Base-by-base conservation (phyloP, 2,329 filamentous ascomycete genomes). In the Colletotrichum orchidophilum region DNA sequence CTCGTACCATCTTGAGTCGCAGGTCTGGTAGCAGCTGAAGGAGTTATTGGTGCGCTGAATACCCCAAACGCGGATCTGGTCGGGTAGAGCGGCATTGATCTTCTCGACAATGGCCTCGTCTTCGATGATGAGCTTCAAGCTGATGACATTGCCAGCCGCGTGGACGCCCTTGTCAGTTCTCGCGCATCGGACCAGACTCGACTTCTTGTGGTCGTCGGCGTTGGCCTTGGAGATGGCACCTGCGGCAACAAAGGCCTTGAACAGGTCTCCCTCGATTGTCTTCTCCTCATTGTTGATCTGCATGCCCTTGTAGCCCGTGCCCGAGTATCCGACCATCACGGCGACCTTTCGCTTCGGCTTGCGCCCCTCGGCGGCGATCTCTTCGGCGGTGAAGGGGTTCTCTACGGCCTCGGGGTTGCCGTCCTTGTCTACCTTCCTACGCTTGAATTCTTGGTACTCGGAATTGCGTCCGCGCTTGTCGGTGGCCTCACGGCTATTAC, bases 91-190 rank as follows among this genome's bases (percentile, higher is more conserved):
- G 42, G 90, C 88, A 82, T 99, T 99, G 87, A 99, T 97, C 83
- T 94, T 97, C 67, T 95, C 85, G 27, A 98, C 91, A 59, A 98
- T 90, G 73, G 97, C 91, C 12, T 91, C 87, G 70, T 98, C 96
- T 81, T 98, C 96, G 58, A 98, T 92, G 76, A 99, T 98, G 76
- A 99, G 87, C 84, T 99, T 99, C 77, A 98, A 82, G 35, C 94
- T 97, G 73, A 98, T 94, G 77, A 98, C 92, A 78, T 98, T 98
- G 63, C 96, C 96, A 1, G 96, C 96, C 1, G 96, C 96, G 81
- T 98, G 96, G 2, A 98, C 96, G 65, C 96, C 96, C 85, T 98
- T 99, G 84, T 99, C 96, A 0, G 96, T 99, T 74, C 96, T 89
- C 4, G 96, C 96, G 81, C 96, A 99, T 74, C 96, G 92, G 64